These are phyloP conservation scores for Marasmius tenuissimus DNA, from an alignment of 1,284 basidiomycete species.

Conservation along the genomic window DNA sequence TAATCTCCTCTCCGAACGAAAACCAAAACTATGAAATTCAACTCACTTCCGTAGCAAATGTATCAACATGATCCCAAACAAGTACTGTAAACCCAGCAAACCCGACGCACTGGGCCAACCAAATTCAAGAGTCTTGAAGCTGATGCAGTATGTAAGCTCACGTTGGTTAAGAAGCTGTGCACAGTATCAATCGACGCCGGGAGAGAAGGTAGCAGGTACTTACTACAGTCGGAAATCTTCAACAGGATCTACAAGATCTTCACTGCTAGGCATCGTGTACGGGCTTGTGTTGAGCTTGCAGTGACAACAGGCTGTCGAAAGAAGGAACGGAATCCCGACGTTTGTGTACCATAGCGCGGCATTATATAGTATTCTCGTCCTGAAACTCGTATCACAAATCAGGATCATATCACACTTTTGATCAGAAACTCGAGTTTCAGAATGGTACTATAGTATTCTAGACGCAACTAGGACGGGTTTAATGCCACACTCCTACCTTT, in stretches of 20 bases:
- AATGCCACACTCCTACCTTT: too few relatives aligned
- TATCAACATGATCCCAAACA: conserved; percentile 28
- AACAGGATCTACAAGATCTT: background rate
- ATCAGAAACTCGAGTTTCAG: too few relatives aligned
- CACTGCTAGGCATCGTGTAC: background rate
- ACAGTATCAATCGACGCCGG: background rate
- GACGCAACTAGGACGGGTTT: too few relatives aligned
- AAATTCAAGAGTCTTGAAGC: background rate
- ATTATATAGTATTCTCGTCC: too few relatives aligned
- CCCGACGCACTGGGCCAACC: conserved; percentile 34
- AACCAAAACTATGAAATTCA: too few relatives aligned
- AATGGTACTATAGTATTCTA: too few relatives aligned
- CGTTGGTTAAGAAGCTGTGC: background rate
- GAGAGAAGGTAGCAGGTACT: background rate
- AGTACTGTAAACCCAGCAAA: conserved; percentile 38
- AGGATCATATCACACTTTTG: too few relatives aligned
- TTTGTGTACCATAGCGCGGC: too few relatives aligned
- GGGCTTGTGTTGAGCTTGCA: background rate
- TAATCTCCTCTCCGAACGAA: too few relatives aligned
- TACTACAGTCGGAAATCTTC: background rate
- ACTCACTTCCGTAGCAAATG: conserved; percentile 20
- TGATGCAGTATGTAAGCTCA: background rate
- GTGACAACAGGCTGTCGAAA: too few relatives aligned
- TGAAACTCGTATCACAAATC: too few relatives aligned
- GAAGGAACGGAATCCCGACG: too few relatives aligned